Conservation (phyloP, 2,329 filamentous ascomycete genomes). For the Exophiala calicioides region DNA sequence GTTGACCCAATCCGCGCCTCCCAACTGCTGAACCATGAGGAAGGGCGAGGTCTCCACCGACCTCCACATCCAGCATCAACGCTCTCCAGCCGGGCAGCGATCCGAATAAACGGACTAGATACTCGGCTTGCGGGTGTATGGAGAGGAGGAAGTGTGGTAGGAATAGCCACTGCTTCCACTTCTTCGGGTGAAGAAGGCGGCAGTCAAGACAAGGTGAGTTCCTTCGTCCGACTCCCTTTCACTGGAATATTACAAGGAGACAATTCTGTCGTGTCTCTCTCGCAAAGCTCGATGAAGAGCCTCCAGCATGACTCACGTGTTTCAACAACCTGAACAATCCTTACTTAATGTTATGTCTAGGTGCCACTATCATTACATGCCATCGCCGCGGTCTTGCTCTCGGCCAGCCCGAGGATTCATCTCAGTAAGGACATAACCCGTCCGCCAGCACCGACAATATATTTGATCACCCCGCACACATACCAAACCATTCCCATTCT, state of each 20-base stretch:
- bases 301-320: too few relatives aligned
- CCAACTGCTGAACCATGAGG: conserved; percentile 18
- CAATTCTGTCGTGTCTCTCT: background rate
- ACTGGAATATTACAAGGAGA: background rate
- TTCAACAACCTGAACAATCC: too few relatives aligned
- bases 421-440: too few relatives aligned
- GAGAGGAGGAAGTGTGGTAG: conserved; percentile 20
- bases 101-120: conserved; percentile 16
- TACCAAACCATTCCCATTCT: conserved; percentile 20
- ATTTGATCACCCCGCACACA: conserved; percentile 18
- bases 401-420: background rate
- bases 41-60: background rate
- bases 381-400: too few relatives aligned
- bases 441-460: conserved; percentile 6
- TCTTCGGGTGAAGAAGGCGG: conserved; percentile 1
- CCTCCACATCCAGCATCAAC: background rate
- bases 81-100: background rate
- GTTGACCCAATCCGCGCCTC: conserved; percentile 22
- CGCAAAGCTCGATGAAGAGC: background rate
- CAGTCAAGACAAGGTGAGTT: conserved; percentile 12
- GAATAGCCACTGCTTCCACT: conserved; percentile 13
- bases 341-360: too few relatives aligned
- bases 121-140: conserved; percentile 14
- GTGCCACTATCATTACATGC: too few relatives aligned
- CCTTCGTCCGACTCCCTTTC: background rate